These are phyloP conservation scores for Solidago caesia DNA, from an alignment of 129 eudicot genomes.

Conservation along the genomic window DNA sequence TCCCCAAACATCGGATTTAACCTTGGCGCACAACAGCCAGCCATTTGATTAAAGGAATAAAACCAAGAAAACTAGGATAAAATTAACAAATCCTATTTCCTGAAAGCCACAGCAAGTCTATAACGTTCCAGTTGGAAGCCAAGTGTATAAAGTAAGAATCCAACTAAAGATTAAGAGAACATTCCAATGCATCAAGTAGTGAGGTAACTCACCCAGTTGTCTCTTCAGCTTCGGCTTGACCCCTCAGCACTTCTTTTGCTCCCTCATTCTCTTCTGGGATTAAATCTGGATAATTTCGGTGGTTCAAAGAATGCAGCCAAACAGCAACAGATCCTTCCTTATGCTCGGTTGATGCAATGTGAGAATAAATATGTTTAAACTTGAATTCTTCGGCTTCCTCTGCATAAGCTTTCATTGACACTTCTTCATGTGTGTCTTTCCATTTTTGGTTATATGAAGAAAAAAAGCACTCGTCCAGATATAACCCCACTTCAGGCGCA, in stretches of 20 bases:
- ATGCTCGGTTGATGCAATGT: slow-evolving; percentile 80
- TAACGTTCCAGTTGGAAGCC: neutral
- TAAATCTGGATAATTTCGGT: slow-evolving; percentile 72
- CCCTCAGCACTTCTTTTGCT: neutral
- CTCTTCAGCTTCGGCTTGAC: slow-evolving; percentile 21
- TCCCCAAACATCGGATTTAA: neutral
- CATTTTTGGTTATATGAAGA: slow-evolving; percentile 80
- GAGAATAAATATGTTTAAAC: slow-evolving; percentile 73
- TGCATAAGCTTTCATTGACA: slow-evolving; percentile 78
- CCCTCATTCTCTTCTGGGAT: slow-evolving; percentile 22
- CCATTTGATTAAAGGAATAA: neutral
- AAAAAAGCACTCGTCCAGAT: slow-evolving; percentile 88
- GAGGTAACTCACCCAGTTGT: slow-evolving; percentile 34
- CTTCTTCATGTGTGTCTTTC: slow-evolving; percentile 69
- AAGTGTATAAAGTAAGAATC: neutral
- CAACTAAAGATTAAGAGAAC: neutral
- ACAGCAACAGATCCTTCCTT: slow-evolving; percentile 76
- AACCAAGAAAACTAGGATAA: neutral
- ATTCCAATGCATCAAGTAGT: neutral
- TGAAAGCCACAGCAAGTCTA: neutral
- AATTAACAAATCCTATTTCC: neutral
- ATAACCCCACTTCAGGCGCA: slow-evolving; percentile 95
- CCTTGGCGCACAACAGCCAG: neutral
- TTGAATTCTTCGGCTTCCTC: slow-evolving; percentile 83
- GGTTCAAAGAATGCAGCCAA: slow-evolving; percentile 85